These are phyloP conservation scores for Spiromastix sp. DNA, from an alignment of 2,329 filamentous ascomycete genomes.

Conservation along the genomic window DNA sequence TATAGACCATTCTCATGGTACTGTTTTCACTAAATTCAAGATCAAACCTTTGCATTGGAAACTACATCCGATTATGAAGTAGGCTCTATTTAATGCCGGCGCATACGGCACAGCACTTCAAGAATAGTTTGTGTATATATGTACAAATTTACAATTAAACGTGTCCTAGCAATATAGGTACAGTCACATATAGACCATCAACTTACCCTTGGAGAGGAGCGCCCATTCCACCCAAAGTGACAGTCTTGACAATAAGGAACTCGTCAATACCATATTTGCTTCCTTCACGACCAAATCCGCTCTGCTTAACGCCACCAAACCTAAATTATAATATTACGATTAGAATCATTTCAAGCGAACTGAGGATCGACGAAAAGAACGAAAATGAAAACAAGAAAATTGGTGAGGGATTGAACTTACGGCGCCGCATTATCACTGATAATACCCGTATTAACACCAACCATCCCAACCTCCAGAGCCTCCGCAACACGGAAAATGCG, in stretches of 20 bases:
- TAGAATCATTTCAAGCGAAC: constrained; percentile 1
- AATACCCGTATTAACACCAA: constrained; percentile 60
- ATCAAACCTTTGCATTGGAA: too few species aligned
- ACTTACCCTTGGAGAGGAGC: constrained; percentile 41
- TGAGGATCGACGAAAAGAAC: neutral
- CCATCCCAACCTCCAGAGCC: constrained; percentile 42
- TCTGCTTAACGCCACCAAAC: constrained; percentile 79
- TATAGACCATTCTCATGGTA: too few species aligned
- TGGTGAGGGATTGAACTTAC: constrained; percentile 22
- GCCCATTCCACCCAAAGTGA: constrained; percentile 54
- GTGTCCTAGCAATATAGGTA: too few species aligned
- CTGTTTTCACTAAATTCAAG: too few species aligned
- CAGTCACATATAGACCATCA: too few species aligned
- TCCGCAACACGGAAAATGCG: constrained; percentile 52
- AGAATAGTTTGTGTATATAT: too few species aligned
- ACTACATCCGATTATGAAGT: too few species aligned
- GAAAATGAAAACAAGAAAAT: neutral
- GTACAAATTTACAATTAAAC: too few species aligned
- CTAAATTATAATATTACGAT: constrained; percentile 14
- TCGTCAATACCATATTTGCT: constrained; percentile 68
- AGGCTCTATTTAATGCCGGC: too few species aligned
- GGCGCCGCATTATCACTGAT: constrained; percentile 44
- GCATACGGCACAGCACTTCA: too few species aligned
- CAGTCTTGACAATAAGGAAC: constrained; percentile 63
- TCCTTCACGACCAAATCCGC: constrained; percentile 70